Percentiles rank a stretch among this genome's conserved stretches.
These are phyloP conservation scores for Sphagnum tenellum DNA, from an alignment of 225 moss, liverwort and hornwort species.

Conservation along the genomic window DNA sequence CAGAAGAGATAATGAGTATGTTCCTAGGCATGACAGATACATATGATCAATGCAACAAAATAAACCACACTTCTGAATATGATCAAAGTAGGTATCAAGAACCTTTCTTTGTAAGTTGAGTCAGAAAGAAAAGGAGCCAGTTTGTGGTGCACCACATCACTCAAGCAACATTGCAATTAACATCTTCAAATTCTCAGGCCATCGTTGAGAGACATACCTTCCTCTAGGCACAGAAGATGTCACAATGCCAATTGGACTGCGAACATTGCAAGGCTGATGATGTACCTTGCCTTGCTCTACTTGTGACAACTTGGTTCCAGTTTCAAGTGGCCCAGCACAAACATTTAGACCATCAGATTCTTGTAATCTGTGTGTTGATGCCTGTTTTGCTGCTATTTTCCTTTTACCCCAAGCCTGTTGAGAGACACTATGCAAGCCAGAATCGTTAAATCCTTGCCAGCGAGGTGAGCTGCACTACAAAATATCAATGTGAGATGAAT, in stretches of 20 bases:
- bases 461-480: constrained; percentile 19
- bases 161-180: too few species aligned
- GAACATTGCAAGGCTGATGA: constrained; percentile 18
- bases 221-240: constrained; percentile 44
- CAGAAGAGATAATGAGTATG: too few species aligned
- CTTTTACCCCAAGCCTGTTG: constrained; percentile 13
- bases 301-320: constrained; percentile 1
- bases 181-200: not conserved
- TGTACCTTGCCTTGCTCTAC: constrained; percentile 2
- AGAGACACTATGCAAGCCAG: constrained; percentile 24
- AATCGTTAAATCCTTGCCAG: constrained; percentile 54
- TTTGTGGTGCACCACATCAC: too few species aligned
- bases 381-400: not conserved
- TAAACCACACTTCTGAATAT: too few species aligned
- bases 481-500: not conserved
- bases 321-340: not conserved
- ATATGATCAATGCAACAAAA: too few species aligned
- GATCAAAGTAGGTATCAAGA: too few species aligned
- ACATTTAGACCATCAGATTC: constrained; percentile 1
- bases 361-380: too few species aligned
- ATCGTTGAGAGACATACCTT: constrained; percentile 21
- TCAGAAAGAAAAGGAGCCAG: too few species aligned
- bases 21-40: too few species aligned
- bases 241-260: constrained; percentile 36
- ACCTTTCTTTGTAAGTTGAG: too few species aligned